Conservation (phyloP, 2,329 filamentous ascomycete species). For the Pseudogymnoascus sp. region DNA sequence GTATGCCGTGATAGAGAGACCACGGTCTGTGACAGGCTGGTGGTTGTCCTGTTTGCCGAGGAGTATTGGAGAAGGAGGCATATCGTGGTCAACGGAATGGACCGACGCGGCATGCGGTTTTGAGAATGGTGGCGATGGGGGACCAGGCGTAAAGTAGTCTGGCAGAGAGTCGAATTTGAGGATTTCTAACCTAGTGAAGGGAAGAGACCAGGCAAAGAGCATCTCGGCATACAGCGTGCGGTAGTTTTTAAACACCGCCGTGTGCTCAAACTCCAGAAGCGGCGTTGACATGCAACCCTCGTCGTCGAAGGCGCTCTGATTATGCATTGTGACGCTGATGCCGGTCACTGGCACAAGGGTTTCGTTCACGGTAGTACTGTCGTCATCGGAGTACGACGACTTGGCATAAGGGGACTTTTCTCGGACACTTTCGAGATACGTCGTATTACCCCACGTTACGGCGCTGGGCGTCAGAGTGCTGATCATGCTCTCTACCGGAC, state of each 20-base stretch:
- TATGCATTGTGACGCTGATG: constrained; percentile 43
- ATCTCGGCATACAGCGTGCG: constrained; percentile 60
- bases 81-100: constrained; percentile 19
- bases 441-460: constrained; percentile 32
- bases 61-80: constrained; percentile 40
- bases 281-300: constrained; percentile 56
- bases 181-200: constrained; percentile 54
- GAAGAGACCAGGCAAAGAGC: constrained; percentile 57
- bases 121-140: constrained; percentile 15
- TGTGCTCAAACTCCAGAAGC: constrained; percentile 42
- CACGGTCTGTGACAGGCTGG: constrained; percentile 28
- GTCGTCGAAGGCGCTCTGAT: constrained; percentile 59
- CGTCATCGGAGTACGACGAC: constrained; percentile 25
- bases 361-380: constrained; percentile 14
- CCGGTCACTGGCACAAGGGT: constrained; percentile 18
- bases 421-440: constrained; percentile 29
- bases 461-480: constrained; percentile 40
- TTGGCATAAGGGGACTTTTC: constrained; percentile 21
- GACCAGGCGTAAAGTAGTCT: constrained; percentile 31
- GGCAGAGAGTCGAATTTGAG: constrained; percentile 60
- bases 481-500: constrained; percentile 53
- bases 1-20: constrained; percentile 54
- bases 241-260: constrained; percentile 47
- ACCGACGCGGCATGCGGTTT: constrained; percentile 23
- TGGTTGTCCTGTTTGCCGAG: constrained; percentile 46